Evolutionary conservation across 176 grass and related monocot genomes (phyloP), one percentile per base, ranked within the genome.

Genomic region (Tillandsia fasciculata): DNA sequence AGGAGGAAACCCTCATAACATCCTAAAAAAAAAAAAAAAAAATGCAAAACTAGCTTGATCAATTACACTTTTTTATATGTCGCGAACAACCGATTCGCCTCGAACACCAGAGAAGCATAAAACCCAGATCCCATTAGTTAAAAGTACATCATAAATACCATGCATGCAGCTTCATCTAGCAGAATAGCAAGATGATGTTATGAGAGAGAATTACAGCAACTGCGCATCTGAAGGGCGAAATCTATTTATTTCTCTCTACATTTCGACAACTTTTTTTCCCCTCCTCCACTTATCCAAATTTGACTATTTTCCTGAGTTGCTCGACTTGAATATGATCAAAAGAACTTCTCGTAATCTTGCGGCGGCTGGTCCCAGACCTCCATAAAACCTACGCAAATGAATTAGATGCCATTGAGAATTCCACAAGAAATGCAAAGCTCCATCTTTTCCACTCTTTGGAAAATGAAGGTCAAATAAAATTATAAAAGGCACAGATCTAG

Each of bases 331-430:
- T 20, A 51, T 69, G 42, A 26, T 67, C 51, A 76, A 67, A 76
- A 76, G 64, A 76, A 76, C 51, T 76, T 76, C 64, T 67, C 74
- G 26, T 76, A 76, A 58, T 76, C 74, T 11, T 54, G 74, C 20
- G 74, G 11, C 12, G 15, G 51, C 52, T 76, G 74, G 74, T 76
- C 74, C 74, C 74, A 76, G 27, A 76, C 74, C 3, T 54, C 74
- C 74, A 76, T 76, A 57, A 76, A 76, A 47, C 74, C 74, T 76
- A 24, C 24, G n/a, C 15, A 53, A 67, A 67, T 49, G 33, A 42
- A 33, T 15, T 57, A 67, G 13, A 53, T 66, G 23, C 10, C 42
- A 26, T 33, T 53, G 6, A 27, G 8, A 6, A 52, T 26, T 4
- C 13, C 3, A 70, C 5, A 53, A 52, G 10, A 70, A 53, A 70